These are phyloP conservation scores for Trichoderma atroviride DNA, from an alignment of 2,329 filamentous ascomycete genomes.

Conservation along the genomic window DNA sequence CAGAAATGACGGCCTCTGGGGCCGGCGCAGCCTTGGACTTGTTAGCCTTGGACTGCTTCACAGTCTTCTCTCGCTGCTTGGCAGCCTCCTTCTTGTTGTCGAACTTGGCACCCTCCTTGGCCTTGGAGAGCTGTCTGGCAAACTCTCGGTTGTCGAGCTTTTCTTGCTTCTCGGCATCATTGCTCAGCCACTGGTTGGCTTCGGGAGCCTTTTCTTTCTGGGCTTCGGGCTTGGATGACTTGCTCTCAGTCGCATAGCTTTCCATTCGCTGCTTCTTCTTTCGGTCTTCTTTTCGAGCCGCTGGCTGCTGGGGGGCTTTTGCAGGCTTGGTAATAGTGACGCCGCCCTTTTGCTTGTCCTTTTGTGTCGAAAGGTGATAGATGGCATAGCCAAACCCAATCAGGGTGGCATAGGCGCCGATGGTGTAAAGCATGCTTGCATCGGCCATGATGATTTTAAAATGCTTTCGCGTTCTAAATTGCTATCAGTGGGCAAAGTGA, in stretches of 20 bases:
- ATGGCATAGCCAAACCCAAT: conserved; percentile 42
- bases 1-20: conserved; percentile 11
- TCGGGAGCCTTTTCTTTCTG: conserved; percentile 27
- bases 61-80: conserved; percentile 68
- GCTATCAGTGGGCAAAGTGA: background rate
- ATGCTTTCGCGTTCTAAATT: background rate
- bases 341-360: conserved; percentile 38
- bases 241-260: conserved; percentile 43
- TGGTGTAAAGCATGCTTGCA: conserved; percentile 41
- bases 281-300: conserved; percentile 46
- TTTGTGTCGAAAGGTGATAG: conserved; percentile 43
- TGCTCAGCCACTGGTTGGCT: conserved; percentile 37
- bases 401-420: conserved; percentile 43
- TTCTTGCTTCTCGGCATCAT: conserved; percentile 49
- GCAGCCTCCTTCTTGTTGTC: conserved; percentile 55
- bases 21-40: conserved; percentile 49
- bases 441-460: conserved; percentile 38
- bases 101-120: conserved; percentile 70
- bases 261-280: conserved; percentile 53
- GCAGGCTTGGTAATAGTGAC: conserved; percentile 36
- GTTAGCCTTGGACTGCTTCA: conserved; percentile 68
- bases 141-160: conserved; percentile 75
- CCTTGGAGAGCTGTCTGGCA: conserved; percentile 70
- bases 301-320: conserved; percentile 37
- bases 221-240: conserved; percentile 47